phyloP scores from a whole-genome alignment of 1,284 basidiomycete species.

The Ceratobasidium sp. region DNA sequence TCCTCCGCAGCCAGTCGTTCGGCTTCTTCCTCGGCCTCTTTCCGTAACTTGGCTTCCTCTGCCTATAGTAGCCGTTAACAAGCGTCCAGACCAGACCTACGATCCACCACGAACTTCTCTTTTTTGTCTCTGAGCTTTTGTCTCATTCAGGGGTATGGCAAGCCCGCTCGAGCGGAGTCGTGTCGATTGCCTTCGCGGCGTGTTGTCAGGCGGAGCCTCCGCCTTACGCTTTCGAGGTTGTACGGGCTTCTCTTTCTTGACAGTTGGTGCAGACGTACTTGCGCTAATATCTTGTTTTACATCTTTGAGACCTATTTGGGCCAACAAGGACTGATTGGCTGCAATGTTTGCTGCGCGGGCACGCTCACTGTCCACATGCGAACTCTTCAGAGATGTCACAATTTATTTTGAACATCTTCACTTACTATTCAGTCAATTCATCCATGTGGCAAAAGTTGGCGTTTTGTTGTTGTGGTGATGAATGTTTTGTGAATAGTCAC shows the following conservation, averaged over 20 bases:
- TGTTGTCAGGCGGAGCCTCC: slow-evolving; percentile 22
- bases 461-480: background rate
- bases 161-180: slow-evolving; percentile 57
- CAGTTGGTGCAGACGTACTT: slow-evolving; percentile 38
- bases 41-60: slow-evolving; percentile 27
- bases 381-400: background rate
- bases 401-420: background rate
- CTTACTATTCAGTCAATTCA: slow-evolving; percentile 39
- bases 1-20: slow-evolving; percentile 30
- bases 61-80: slow-evolving; percentile 28
- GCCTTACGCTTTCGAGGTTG: slow-evolving; percentile 57
- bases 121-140: slow-evolving; percentile 63
- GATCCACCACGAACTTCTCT: slow-evolving; percentile 60
- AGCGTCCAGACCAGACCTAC: background rate
- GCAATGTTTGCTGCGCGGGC: slow-evolving; percentile 79
- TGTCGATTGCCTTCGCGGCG: slow-evolving; percentile 62
- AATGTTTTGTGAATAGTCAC: background rate
- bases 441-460: slow-evolving; percentile 13
- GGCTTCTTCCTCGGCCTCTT: slow-evolving; percentile 40
- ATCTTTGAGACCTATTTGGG: slow-evolving; percentile 68
- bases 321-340: slow-evolving; percentile 71
- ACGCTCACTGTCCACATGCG: slow-evolving; percentile 61
- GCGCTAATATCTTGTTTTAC: slow-evolving; percentile 60
- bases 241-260: slow-evolving; percentile 58
- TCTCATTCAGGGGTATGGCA: slow-evolving; percentile 64